phyloP scores from a whole-genome alignment of 768 basidiomycete genomes.

The Chiua virens region DNA sequence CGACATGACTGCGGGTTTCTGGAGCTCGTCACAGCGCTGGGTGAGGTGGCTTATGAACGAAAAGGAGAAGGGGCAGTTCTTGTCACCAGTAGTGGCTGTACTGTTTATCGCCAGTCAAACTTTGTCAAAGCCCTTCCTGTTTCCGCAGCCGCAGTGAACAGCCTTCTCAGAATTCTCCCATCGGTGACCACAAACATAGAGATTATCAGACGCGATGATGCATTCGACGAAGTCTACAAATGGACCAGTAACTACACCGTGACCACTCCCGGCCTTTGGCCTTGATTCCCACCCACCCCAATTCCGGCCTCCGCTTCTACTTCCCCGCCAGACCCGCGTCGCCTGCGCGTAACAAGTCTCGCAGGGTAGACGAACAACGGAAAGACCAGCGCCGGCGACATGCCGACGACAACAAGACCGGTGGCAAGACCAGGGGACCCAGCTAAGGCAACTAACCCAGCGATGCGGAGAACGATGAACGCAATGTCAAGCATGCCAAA shows the following conservation, averaged over 20 bases:
- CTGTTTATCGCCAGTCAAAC: no score
- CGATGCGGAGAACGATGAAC: constrained; percentile 16
- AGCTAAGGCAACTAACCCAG: constrained; percentile 10
- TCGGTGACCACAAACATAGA: neutral
- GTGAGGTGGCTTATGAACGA: constrained; percentile 8
- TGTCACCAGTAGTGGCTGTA: no score
- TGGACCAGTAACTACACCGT: no score
- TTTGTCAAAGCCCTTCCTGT: no score
- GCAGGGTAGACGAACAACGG: constrained; percentile 1
- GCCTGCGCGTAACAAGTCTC: neutral
- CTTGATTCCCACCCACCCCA: neutral
- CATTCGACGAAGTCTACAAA: no score
- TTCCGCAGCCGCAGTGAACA: constrained; percentile 12
- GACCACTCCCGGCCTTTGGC: neutral
- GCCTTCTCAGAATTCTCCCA: neutral
- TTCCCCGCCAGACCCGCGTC: neutral
- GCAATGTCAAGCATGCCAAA: constrained; percentile 22
- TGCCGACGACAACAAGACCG: constrained; percentile 10
- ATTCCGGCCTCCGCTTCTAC: neutral
- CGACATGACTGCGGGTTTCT: constrained; percentile 34
- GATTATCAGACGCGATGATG: no score
- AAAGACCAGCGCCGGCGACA: constrained; percentile 5
- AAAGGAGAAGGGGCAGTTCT: neutral
- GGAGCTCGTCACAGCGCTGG: neutral
- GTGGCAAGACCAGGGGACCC: constrained; percentile 9